These are phyloP conservation scores for Coemansia sp. DNA, from an alignment of 192 early-diverging fungal species.

Conservation along the genomic window DNA sequence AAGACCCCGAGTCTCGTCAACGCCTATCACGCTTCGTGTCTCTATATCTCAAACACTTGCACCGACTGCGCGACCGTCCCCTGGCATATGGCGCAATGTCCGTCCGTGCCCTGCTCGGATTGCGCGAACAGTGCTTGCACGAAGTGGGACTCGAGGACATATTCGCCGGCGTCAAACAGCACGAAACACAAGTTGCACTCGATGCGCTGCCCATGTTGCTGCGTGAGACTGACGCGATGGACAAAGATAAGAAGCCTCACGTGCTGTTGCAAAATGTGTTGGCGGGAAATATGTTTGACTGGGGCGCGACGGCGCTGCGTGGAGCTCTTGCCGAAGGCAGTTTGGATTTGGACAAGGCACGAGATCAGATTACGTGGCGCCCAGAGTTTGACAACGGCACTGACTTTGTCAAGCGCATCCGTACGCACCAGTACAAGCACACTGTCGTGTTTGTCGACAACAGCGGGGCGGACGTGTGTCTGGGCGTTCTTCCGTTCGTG, in stretches of 20 bases:
- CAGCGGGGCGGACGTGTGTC: constrained; percentile 75
- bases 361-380: constrained; percentile 41
- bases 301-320: constrained; percentile 66
- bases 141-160: constrained; percentile 82
- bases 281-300: constrained; percentile 87
- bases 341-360: constrained; percentile 61
- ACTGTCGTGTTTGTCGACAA: constrained; percentile 83
- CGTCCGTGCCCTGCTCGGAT: constrained; percentile 67
- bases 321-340: constrained; percentile 59
- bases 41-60: constrained; percentile 69
- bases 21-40: constrained; percentile 55
- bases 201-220: constrained; percentile 54
- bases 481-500: constrained; percentile 78
- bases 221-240: constrained; percentile 50
- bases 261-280: constrained; percentile 66
- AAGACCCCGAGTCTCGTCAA: constrained; percentile 6
- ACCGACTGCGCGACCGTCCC: constrained; percentile 63
- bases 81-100: constrained; percentile 72
- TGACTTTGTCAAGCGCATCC: constrained; percentile 29
- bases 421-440: constrained; percentile 43
- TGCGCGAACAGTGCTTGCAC: constrained; percentile 79
- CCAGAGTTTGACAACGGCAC: constrained; percentile 53
- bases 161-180: constrained; percentile 67
- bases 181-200: constrained; percentile 67
- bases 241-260: constrained; percentile 30